Conservation (phyloP, 108 stramenopile genomes). For the Pseudonitzschia multistriata region DNA sequence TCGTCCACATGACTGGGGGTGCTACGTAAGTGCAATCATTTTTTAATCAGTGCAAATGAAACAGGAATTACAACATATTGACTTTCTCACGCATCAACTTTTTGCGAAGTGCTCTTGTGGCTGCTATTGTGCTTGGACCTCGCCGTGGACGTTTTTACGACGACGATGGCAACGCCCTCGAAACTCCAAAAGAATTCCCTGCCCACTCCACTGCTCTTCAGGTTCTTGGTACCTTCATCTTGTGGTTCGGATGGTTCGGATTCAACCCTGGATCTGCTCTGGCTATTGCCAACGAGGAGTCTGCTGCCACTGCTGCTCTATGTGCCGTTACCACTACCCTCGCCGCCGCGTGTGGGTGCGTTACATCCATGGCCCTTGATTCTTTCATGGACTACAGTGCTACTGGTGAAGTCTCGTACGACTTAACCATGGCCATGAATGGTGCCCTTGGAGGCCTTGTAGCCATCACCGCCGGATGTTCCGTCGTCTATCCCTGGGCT, state of each 20-base stretch:
- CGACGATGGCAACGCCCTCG: slow-evolving; percentile 73
- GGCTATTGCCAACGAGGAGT: slow-evolving; percentile 52
- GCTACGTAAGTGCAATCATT: slow-evolving; percentile 37
- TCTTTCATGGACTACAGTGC: slow-evolving; percentile 40
- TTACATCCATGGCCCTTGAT: slow-evolving; percentile 76
- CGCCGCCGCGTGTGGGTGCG: slow-evolving; percentile 72
- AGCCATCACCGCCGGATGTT: slow-evolving; percentile 88
- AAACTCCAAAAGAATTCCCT: slow-evolving; percentile 54
- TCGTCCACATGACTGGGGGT: slow-evolving; percentile 94
- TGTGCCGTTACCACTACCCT: slow-evolving; percentile 91
- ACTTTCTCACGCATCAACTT: background rate
- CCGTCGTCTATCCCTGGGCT: slow-evolving; percentile 73
- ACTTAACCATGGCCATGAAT: slow-evolving; percentile 83
- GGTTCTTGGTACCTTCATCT: slow-evolving; percentile 80
- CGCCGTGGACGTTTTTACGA: slow-evolving; percentile 86
- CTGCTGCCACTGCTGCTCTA: slow-evolving; percentile 59
- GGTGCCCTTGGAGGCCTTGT: slow-evolving; percentile 88
- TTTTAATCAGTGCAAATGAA: background rate
- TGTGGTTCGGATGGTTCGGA: slow-evolving; percentile 94
- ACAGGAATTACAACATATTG: background rate
- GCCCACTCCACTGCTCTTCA: slow-evolving; percentile 77
- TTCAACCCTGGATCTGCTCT: slow-evolving; percentile 90
- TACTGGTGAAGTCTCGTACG: slow-evolving; percentile 70
- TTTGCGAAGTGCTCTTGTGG: slow-evolving; percentile 59
- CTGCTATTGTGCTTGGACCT: slow-evolving; percentile 82